phyloP scores from a whole-genome alignment of 257 asterid species.

The Scutellaria barbata region DNA sequence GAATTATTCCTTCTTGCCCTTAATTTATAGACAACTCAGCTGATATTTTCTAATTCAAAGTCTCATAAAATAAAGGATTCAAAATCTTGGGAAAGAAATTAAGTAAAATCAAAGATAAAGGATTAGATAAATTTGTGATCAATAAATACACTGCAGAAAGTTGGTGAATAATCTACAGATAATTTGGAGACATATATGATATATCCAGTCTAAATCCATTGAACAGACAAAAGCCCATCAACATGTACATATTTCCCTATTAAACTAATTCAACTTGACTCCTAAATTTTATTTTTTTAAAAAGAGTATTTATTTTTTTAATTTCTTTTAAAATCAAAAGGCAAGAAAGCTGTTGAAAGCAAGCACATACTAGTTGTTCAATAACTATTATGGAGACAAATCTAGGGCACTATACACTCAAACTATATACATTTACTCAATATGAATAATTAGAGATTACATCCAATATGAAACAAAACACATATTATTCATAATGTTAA shows the following conservation, averaged over 20 bases:
- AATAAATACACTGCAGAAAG: conserved; percentile 2
- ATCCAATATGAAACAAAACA: neutral
- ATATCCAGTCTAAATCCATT: conserved; percentile 24
- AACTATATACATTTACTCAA: no score
- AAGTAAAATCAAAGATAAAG: neutral
- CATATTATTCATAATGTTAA: neutral
- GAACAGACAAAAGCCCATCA: conserved; percentile 32
- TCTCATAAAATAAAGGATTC: conserved; percentile 8
- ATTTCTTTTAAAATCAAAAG: no score
- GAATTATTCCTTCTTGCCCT: conserved; percentile 21
- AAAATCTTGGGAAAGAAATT: neutral
- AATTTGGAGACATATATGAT: neutral
- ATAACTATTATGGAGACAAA: no score
- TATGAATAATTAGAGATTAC: neutral
- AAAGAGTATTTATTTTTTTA: no score
- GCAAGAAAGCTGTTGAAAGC: no score
- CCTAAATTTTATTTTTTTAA: neutral
- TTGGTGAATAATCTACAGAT: neutral
- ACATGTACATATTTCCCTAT: conserved; percentile 16
- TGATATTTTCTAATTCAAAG: neutral
- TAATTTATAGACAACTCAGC: neutral
- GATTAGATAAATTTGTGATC: neutral
- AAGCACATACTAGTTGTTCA: no score
- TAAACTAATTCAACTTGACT: conserved; percentile 36
- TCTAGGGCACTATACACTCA: no score